Evolutionary conservation across 2,329 filamentous ascomycete genomes (phyloP).

Genomic region (Ophiocordyceps camponoti-saundersi): DNA sequence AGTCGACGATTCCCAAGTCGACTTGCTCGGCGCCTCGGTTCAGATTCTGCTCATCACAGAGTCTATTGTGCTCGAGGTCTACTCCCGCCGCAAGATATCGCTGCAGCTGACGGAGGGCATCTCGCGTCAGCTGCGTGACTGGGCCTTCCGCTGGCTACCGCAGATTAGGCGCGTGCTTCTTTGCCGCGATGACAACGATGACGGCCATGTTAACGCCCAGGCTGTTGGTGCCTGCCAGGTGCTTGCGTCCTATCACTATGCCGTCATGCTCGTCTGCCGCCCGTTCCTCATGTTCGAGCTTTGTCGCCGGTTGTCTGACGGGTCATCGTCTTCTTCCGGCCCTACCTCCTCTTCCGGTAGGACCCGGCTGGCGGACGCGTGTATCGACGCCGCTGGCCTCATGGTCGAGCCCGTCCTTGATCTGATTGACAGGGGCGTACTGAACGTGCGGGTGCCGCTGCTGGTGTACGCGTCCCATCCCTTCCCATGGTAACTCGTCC

Average conservation of each 20-base stretch:
- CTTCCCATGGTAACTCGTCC: not conserved
- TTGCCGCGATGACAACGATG: not conserved
- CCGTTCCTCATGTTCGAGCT: constrained; percentile 40
- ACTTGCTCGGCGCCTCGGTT: constrained; percentile 32
- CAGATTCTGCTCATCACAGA: constrained; percentile 36
- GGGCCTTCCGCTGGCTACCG: constrained; percentile 31
- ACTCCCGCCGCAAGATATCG: constrained; percentile 34
- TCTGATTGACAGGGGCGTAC: constrained; percentile 21
- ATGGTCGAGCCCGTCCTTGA: constrained; percentile 32
- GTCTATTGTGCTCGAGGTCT: constrained; percentile 31
- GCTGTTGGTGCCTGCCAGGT: constrained; percentile 32
- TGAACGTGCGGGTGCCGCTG: constrained; percentile 29
- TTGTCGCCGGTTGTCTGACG: constrained; percentile 24
- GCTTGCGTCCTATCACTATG: constrained; percentile 35
- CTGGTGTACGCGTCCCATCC: constrained; percentile 25
- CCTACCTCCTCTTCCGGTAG: constrained; percentile 22
- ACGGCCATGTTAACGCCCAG: constrained; percentile 6
- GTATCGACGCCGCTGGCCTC: constrained; percentile 34
- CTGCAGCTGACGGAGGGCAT: constrained; percentile 35
- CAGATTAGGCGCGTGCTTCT: constrained; percentile 18
- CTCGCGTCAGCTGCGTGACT: constrained; percentile 32
- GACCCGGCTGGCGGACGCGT: constrained; percentile 34
- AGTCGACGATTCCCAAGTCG: constrained; percentile 4
- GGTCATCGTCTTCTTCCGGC: not conserved
- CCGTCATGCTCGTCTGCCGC: constrained; percentile 37